Percentiles rank a stretch among this genome's conserved stretches.
Evolutionary conservation across 2,329 filamentous ascomycete genomes (phyloP).

Genomic region (Alternaria atra): DNA sequence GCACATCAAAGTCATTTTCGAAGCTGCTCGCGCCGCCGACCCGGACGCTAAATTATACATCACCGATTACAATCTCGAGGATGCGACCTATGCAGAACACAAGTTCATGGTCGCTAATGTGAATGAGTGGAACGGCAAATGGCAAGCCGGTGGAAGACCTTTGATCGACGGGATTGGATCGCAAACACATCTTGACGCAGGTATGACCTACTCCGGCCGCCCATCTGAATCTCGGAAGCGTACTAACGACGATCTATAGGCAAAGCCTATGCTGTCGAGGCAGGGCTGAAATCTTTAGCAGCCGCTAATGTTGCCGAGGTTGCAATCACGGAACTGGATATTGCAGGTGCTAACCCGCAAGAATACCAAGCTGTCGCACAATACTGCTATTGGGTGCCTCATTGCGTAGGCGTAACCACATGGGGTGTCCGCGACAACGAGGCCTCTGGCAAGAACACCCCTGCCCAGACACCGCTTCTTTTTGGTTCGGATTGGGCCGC

Average conservation of each 20-base stretch:
- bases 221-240: not conserved
- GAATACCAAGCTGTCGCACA: not conserved
- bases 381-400: not conserved
- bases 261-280: not conserved
- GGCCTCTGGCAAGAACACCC: not conserved
- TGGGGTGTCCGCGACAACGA: not conserved
- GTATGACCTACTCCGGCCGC: not conserved
- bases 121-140: not conserved
- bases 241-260: not conserved
- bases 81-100: not conserved
- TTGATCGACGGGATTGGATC: not conserved
- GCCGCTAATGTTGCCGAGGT: not conserved
- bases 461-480: not conserved
- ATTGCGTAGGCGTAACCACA: not conserved
- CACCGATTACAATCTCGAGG: not conserved
- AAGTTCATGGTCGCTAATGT: not conserved
- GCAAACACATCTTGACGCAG: not conserved
- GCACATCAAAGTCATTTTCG: not conserved
- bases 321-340: not conserved
- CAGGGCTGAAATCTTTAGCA: not conserved
- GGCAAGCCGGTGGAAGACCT: not conserved
- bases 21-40: not conserved
- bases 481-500: not conserved
- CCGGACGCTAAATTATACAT: not conserved
- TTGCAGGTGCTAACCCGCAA: not conserved